phyloP scores from a whole-genome alignment of 805 yeast species.

The Spathaspora hagerdaliae region DNA sequence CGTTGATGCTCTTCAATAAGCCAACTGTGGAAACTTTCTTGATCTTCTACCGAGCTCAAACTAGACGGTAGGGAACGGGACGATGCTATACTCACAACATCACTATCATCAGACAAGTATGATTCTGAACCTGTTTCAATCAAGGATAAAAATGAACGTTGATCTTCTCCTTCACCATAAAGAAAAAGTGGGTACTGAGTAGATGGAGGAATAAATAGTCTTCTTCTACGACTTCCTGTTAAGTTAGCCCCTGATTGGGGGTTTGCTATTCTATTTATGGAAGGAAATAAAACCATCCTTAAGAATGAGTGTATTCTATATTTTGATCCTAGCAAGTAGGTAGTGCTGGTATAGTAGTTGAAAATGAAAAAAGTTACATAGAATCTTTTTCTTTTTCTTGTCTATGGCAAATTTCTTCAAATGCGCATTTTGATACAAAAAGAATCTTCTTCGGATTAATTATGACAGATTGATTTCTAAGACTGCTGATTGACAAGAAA shows the following conservation, averaged over 20 bases:
- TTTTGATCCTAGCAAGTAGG: not conserved
- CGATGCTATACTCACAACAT: constrained; percentile 38
- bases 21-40: constrained; percentile 41
- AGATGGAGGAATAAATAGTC: constrained; percentile 42
- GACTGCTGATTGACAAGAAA: too few relatives aligned
- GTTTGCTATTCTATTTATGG: constrained; percentile 38
- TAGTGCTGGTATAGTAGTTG: too few relatives aligned
- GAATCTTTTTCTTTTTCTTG: too few relatives aligned
- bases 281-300: constrained; percentile 36
- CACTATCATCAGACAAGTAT: constrained; percentile 28
- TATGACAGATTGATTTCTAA: too few relatives aligned
- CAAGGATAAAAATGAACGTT: constrained; percentile 38
- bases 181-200: constrained; percentile 39
- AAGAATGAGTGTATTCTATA: not conserved
- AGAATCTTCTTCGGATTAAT: too few relatives aligned
- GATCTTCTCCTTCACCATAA: constrained; percentile 43
- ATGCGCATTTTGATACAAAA: too few relatives aligned
- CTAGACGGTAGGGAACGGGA: constrained; percentile 41
- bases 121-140: constrained; percentile 32
- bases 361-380: too few relatives aligned
- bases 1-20: constrained; percentile 40
- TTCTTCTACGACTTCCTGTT: constrained; percentile 34
- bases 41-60: constrained; percentile 34
- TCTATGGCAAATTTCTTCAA: too few relatives aligned
- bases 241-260: constrained; percentile 29